Evolutionary conservation across 495 filamentous ascomycete genomes (phyloP).

Genomic region (Bacidia gigantensis): DNA sequence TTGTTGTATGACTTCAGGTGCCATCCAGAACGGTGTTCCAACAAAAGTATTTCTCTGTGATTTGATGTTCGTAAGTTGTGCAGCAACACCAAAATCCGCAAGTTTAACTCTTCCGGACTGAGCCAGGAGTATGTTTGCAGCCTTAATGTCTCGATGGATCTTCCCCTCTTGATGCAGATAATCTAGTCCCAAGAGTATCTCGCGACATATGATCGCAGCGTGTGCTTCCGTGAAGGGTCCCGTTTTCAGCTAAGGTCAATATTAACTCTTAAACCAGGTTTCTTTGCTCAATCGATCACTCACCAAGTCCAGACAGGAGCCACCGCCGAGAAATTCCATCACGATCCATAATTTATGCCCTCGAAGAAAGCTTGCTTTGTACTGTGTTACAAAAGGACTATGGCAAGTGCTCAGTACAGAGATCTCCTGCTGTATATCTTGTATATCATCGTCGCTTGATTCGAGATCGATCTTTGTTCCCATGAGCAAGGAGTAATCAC

Average conservation of each 20-base stretch:
- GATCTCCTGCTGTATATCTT: constrained; percentile 96
- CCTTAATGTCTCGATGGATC: constrained; percentile 95
- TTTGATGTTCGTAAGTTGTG: constrained; percentile 93
- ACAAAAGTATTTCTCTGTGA: constrained; percentile 97
- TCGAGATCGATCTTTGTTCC: constrained; percentile 82
- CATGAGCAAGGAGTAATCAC: not conserved
- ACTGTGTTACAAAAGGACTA: constrained; percentile 86
- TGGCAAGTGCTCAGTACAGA: constrained; percentile 87
- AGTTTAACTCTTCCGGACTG: constrained; percentile 88
- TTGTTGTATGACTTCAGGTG: constrained; percentile 95
- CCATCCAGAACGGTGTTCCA: constrained; percentile 99
- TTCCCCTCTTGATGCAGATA: constrained; percentile 93
- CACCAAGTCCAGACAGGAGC: constrained; percentile 87
- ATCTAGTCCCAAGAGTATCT: constrained; percentile 78
- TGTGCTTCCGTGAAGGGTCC: constrained; percentile 79
- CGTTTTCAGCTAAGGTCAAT: constrained; percentile 62
- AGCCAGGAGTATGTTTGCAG: constrained; percentile 79
- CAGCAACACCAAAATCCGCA: constrained; percentile 95
- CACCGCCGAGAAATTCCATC: constrained; percentile 93
- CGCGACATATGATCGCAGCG: constrained; percentile 86
- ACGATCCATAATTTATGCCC: constrained; percentile 98
- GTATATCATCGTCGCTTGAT: constrained; percentile 92
- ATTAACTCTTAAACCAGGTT: constrained; percentile 10
- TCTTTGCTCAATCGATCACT: not conserved
- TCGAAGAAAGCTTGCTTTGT: constrained; percentile 87